Base-by-base conservation (phyloP, 305 asterid genomes). In the Vinca major region DNA sequence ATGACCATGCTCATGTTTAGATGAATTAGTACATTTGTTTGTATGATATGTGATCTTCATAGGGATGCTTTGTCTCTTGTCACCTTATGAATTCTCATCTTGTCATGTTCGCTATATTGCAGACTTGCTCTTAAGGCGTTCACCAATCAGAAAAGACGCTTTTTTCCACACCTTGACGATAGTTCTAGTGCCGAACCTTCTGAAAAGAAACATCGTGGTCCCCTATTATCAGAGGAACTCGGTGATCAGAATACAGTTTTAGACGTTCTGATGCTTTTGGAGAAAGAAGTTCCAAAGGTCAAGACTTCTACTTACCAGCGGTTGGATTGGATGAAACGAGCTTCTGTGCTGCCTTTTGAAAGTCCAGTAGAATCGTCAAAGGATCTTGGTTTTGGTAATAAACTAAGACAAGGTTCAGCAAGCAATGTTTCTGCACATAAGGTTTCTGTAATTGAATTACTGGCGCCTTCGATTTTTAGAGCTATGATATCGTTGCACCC, bases 81-180 rank as follows among this genome's bases (percentile, higher is more conserved):
- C 7, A 12, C 17, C 4, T 39, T 43, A 43, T 68, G 58, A 57
- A 37, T 61, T 67, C 14, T 19, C 17, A 41, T 39, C 45, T 5
- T 60, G 21, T 55, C 58, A 8, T 5, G 48, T 21, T 53, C 73
- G 68, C 26, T 39, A 63, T 65, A 3, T 69, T 74, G 68, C 86
- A 92, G 98, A 80, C 86, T 92, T 87, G 98, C 98, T 77, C 96
- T 92, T 39, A 90, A 87, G 79, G 97, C 96, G 61, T 92, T 92
- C 75, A 85, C 86, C 49, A 95, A 89, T 82, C 97, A 92, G 82
- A 92, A 92, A 71, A 80, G 83, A 74, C 87, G 89, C 58, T 88
- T 88, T 74, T 92, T 92, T 75, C 95, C 96, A 36, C 97, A 90
- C 72, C 89, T 92, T 56, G 86, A 84, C 47, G 87, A 86, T 65